Conservation (phyloP, 495 filamentous ascomycete species). For the Aspergillus cavernicola region DNA sequence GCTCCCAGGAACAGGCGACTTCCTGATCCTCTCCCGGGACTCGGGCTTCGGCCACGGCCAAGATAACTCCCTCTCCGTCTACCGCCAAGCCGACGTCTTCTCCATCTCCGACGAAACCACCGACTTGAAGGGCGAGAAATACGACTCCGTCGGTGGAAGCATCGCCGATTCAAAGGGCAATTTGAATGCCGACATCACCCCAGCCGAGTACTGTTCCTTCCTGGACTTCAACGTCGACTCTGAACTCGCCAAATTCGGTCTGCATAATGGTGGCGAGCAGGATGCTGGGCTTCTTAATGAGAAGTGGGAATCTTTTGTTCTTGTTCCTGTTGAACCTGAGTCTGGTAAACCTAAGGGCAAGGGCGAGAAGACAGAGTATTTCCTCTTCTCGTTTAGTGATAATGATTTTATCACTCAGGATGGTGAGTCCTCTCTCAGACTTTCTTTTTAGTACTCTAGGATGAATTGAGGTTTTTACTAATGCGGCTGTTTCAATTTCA, state of each 20-base stretch:
- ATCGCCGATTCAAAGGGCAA: constrained; percentile 53
- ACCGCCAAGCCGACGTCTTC: constrained; percentile 73
- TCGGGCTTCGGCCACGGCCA: constrained; percentile 57
- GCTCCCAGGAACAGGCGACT: constrained; percentile 52
- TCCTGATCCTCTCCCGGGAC: constrained; percentile 72
- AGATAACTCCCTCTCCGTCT: constrained; percentile 49
- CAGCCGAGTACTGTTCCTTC: constrained; percentile 65
- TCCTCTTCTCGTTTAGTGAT: constrained; percentile 65
- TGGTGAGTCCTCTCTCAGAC: constrained; percentile 38
- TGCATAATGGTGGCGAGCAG: constrained; percentile 64
- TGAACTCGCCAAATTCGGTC: constrained; percentile 62
- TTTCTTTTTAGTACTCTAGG: background rate
- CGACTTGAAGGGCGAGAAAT: constrained; percentile 55
- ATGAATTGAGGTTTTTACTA: background rate
- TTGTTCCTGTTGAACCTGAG: constrained; percentile 56
- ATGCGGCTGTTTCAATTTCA: constrained; percentile 21
- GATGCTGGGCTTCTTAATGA: constrained; percentile 62
- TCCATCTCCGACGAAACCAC: constrained; percentile 59
- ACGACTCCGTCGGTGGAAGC: constrained; percentile 49
- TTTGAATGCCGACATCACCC: constrained; percentile 53
- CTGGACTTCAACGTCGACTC: constrained; percentile 69
- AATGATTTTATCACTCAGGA: constrained; percentile 83
- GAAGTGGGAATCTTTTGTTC: constrained; percentile 75
- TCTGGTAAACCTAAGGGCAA: constrained; percentile 10
- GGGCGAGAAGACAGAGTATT: constrained; percentile 55